Base-by-base conservation (phyloP, 2,329 filamentous ascomycete species). In the Tolypocladium album region DNA sequence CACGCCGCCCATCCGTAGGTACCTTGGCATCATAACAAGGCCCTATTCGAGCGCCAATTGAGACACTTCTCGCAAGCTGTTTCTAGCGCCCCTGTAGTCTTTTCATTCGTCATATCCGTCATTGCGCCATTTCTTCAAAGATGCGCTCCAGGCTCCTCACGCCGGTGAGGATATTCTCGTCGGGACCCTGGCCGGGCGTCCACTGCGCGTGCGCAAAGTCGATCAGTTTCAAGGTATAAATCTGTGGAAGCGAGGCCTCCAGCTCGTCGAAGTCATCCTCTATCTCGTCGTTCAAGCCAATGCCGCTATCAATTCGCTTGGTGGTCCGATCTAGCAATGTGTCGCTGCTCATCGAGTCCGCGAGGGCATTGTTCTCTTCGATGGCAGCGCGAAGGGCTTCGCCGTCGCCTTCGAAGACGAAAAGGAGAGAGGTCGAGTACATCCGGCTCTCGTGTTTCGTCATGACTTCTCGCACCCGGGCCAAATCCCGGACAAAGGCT, bases 181-280 rank as follows among this genome's bases (percentile, higher is more conserved):
- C 94, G 0, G 89, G 88, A 0, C 93, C 93, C 67, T 88, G 76
- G 1, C 91, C 90, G 0, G 90, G 88, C 1, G 85, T 88, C 87
- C 88, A 97, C 57, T 79, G 76, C 13, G 94, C 94, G 74, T 99
- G 94, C 1, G 94, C 94, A 79, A 99, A 99, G 72, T 99, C 94
- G 67, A 99, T 99, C 64, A 99, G 80, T 70, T 93, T 94, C 57
- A 97, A 80, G 15, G 85, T 82, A 68, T 88, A 90, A 52, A 96
- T 83, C 67, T 87, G 87, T 0, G 88, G 88, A 13, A 77, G 62
- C 20, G 55, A 79, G 2, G 78, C 78, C 0, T 77, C 73, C 1
- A 72, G 70, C 0, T 75, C 73, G 45, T 72, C 72, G 15, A 83
- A 80, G 2, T 86, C 83, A 4, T 79, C 79, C 2, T 81, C 70